These are phyloP conservation scores for Artemisia tridentata DNA, from an alignment of 129 eudicot genomes.

Conservation along the genomic window DNA sequence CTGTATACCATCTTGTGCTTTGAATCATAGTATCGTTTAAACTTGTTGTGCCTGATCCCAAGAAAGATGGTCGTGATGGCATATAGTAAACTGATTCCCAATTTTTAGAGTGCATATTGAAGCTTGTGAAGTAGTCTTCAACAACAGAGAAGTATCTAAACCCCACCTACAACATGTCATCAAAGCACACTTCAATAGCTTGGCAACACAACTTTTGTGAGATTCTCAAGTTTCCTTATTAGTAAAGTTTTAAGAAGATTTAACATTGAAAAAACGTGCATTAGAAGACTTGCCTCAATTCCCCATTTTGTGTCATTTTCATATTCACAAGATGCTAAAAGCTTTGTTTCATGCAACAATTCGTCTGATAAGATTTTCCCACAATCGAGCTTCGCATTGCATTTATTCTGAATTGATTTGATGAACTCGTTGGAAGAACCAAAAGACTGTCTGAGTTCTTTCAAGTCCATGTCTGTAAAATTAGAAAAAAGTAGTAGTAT, in stretches of 20 bases:
- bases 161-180: slow-evolving; percentile 44
- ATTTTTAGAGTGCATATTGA: slow-evolving; percentile 40
- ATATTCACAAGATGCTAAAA: slow-evolving; percentile 41
- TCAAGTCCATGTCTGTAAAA: slow-evolving; percentile 21
- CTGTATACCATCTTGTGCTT: slow-evolving; percentile 51
- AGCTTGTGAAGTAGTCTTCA: slow-evolving; percentile 58
- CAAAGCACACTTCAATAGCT: neutral
- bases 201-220: neutral
- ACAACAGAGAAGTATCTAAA: slow-evolving; percentile 41
- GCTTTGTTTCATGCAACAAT: slow-evolving; percentile 24
- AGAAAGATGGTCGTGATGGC: slow-evolving; percentile 48
- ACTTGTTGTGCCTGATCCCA: slow-evolving; percentile 47
- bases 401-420: slow-evolving; percentile 19
- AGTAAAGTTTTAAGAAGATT: neutral
- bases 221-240: neutral
- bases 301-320: slow-evolving; percentile 54
- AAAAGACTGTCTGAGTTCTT: slow-evolving; percentile 24
- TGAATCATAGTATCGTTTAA: slow-evolving; percentile 46
- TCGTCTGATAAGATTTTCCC: slow-evolving; percentile 12
- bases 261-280: neutral
- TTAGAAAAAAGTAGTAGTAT: neutral
- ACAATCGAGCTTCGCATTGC: slow-evolving; percentile 2
- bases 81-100: slow-evolving; percentile 50
- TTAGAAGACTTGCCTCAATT: slow-evolving; percentile 34
- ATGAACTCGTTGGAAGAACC: slow-evolving; percentile 46